Evolutionary conservation across 768 basidiomycete genomes (phyloP).

Genomic region (Serendipita indica): DNA sequence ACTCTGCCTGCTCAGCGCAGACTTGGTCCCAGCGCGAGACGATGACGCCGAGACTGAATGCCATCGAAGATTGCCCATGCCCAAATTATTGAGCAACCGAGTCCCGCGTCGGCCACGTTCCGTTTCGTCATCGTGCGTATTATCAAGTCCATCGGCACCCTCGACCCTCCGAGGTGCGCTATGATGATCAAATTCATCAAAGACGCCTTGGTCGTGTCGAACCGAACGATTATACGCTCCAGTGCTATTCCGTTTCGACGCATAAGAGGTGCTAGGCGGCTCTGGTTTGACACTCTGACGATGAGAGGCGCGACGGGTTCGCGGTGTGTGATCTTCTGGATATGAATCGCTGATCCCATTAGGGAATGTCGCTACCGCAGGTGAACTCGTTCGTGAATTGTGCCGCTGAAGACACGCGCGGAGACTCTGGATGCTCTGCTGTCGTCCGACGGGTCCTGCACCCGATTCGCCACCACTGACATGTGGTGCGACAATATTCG

Average conservation of each 20-base stretch:
- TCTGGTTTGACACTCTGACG: background rate
- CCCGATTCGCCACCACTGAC: background rate
- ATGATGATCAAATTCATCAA: background rate
- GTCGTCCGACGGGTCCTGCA: background rate
- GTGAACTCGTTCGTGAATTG: background rate
- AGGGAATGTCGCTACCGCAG: background rate
- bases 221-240: background rate
- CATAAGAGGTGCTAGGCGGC: too few species aligned
- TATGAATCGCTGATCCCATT: background rate
- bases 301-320: background rate
- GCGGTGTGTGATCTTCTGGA: too few species aligned
- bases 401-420: background rate
- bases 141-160: background rate
- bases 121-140: background rate
- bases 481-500: constrained; percentile 5
- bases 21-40: background rate
- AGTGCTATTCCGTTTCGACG: background rate
- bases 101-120: background rate
- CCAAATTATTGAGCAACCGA: background rate
- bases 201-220: background rate
- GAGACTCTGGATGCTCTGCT: constrained; percentile 7
- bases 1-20: background rate
- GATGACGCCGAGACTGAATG: background rate
- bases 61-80: background rate
- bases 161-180: background rate